Conservation (phyloP, 306 rosid species). For the Acacia crassicarpa region DNA sequence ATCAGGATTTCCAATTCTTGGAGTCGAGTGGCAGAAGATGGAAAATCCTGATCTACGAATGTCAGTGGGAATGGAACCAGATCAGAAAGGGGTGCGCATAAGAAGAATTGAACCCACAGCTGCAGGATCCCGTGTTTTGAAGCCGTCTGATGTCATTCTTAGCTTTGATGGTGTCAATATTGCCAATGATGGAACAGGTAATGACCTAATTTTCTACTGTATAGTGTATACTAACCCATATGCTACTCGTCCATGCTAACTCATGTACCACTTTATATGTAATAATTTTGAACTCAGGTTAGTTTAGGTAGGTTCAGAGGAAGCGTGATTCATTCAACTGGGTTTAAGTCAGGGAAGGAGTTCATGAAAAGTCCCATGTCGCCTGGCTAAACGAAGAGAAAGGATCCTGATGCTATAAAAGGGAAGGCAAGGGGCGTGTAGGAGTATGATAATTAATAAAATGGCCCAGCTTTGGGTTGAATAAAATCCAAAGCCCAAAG, state of each 20-base stretch:
- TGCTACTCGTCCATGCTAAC: neutral
- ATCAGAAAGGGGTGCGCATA: slow-evolving; percentile 86
- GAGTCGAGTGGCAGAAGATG: slow-evolving; percentile 92
- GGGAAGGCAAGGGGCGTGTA: neutral
- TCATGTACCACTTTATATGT: neutral
- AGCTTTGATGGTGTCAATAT: slow-evolving; percentile 76
- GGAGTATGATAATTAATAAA: neutral
- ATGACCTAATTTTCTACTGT: slow-evolving; percentile 1
- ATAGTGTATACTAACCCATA: neutral
- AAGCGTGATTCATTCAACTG: neutral
- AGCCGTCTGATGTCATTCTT: slow-evolving; percentile 79
- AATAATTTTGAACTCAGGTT: neutral
- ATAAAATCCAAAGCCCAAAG: neutral
- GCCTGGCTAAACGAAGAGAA: neutral
- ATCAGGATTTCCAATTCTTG: slow-evolving; percentile 81
- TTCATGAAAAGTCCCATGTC: neutral
- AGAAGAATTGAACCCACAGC: slow-evolving; percentile 85
- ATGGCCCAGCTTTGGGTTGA: neutral
- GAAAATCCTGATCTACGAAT: slow-evolving; percentile 82
- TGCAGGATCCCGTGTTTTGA: slow-evolving; percentile 68
- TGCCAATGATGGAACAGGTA: slow-evolving; percentile 91
- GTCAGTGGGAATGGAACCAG: slow-evolving; percentile 70
- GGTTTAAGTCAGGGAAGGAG: neutral
- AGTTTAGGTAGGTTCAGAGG: neutral
- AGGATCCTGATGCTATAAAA: neutral